phyloP scores from a whole-genome alignment of 176 grass and related monocot genomes.

The Typha latifolia region DNA sequence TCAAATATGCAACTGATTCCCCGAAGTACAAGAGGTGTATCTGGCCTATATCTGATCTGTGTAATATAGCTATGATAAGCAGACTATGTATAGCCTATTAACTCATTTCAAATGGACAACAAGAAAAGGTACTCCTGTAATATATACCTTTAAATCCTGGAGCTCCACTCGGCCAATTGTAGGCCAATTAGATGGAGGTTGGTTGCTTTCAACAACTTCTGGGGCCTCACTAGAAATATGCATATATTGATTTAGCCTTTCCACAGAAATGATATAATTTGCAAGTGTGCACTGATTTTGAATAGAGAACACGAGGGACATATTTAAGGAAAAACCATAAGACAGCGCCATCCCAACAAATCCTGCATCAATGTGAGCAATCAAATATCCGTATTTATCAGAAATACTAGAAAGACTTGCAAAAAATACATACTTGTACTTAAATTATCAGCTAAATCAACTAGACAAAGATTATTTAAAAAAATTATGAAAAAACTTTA shows the following conservation, averaged over 20 bases:
- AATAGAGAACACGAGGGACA: constrained; percentile 62
- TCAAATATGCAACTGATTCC: constrained; percentile 34
- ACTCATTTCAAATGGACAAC: background rate
- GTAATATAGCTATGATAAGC: background rate
- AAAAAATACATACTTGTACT: background rate
- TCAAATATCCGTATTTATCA: background rate
- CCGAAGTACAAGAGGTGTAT: constrained; percentile 17
- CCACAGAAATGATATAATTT: constrained; percentile 85
- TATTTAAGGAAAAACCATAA: constrained; percentile 87
- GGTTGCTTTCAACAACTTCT: constrained; percentile 52
- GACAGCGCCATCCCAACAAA: constrained; percentile 97
- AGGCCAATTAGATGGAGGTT: constrained; percentile 64
- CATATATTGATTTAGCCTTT: constrained; percentile 93
- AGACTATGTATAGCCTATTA: background rate
- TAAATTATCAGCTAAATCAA: too few relatives aligned
- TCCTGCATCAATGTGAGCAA: constrained; percentile 30
- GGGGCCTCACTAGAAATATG: constrained; percentile 61
- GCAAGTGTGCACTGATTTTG: constrained; percentile 80
- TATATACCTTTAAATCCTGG: constrained; percentile 63
- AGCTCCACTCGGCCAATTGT: constrained; percentile 56
- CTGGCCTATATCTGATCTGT: constrained; percentile 26
- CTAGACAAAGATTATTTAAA: too few relatives aligned
- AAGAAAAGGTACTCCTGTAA: background rate
- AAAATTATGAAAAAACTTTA: too few relatives aligned
- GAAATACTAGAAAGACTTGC: background rate